These are phyloP conservation scores for Diaporthe nobilis DNA, from an alignment of 2,329 filamentous ascomycete species.

Conservation along the genomic window DNA sequence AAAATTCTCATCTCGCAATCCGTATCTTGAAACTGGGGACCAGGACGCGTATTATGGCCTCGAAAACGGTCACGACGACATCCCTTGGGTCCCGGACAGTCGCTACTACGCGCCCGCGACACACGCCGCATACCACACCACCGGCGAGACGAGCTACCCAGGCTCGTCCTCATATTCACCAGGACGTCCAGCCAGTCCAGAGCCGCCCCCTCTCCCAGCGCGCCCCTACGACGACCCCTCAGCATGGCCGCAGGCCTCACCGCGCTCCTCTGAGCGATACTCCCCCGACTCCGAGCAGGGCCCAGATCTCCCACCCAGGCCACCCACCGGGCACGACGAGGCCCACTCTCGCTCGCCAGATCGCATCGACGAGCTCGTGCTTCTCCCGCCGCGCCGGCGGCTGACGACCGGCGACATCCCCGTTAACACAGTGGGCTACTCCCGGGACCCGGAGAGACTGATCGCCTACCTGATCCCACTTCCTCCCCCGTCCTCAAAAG, in stretches of 20 bases:
- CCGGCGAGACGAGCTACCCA: constrained; percentile 1
- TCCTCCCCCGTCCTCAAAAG: background rate
- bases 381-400: constrained; percentile 27
- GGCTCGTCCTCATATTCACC: background rate
- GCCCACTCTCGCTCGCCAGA: constrained; percentile 8
- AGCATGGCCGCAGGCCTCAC: background rate
- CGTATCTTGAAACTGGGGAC: background rate
- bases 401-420: constrained; percentile 34
- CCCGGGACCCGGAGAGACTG: background rate
- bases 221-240: background rate
- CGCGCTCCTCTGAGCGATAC: background rate
- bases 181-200: background rate
- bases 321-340: background rate
- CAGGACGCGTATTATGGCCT: background rate
- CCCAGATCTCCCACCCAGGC: constrained; percentile 7
- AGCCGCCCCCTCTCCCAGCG: background rate
- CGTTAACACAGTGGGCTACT: constrained; percentile 6
- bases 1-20: background rate
- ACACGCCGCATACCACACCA: constrained; percentile 1
- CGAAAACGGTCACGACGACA: background rate
- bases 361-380: constrained; percentile 6
- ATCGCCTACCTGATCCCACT: constrained; percentile 34
- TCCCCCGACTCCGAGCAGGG: constrained; percentile 8
- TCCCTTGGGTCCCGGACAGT: background rate
- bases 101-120: background rate